Evolutionary conservation across 495 filamentous ascomycete genomes (phyloP).

Genomic region (Usnea hakonensis): DNA sequence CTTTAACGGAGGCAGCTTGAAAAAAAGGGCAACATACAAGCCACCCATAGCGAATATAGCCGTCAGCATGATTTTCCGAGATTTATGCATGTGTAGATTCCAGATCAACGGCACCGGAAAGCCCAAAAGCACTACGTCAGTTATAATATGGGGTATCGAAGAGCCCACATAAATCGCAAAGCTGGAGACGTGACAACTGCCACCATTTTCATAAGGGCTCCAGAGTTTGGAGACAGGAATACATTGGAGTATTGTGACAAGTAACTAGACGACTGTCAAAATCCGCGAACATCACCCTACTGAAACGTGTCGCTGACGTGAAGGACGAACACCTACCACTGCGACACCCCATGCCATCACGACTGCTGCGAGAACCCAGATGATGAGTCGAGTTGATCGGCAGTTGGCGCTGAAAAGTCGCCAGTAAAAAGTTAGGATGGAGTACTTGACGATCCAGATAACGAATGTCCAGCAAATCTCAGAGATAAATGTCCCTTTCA

Average conservation of each 20-base stretch:
- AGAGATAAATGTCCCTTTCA: neutral
- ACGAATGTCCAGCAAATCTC: slow-evolving; percentile 24
- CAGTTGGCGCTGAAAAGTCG: slow-evolving; percentile 30
- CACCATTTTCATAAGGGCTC: slow-evolving; percentile 13
- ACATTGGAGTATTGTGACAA: slow-evolving; percentile 32
- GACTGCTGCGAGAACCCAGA: slow-evolving; percentile 28
- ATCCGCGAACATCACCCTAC: neutral
- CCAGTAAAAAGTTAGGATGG: slow-evolving; percentile 37
- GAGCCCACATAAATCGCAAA: slow-evolving; percentile 18
- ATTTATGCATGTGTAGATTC: slow-evolving; percentile 30
- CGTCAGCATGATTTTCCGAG: slow-evolving; percentile 27
- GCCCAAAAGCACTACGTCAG: slow-evolving; percentile 32
- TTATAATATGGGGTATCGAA: slow-evolving; percentile 27
- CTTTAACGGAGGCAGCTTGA: neutral
- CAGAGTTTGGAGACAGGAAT: slow-evolving; percentile 24
- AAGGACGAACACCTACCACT: neutral
- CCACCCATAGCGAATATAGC: slow-evolving; percentile 14
- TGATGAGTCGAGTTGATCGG: slow-evolving; percentile 13
- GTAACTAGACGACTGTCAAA: slow-evolving; percentile 18
- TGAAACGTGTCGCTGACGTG: neutral
- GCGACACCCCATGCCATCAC: slow-evolving; percentile 18
- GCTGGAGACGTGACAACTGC: slow-evolving; percentile 23
- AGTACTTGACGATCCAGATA: slow-evolving; percentile 30
- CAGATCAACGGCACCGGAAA: slow-evolving; percentile 39
- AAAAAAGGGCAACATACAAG: slow-evolving; percentile 10